phyloP scores from a whole-genome alignment of 2,329 filamentous ascomycete genomes.

The Aspergillus sojae region DNA sequence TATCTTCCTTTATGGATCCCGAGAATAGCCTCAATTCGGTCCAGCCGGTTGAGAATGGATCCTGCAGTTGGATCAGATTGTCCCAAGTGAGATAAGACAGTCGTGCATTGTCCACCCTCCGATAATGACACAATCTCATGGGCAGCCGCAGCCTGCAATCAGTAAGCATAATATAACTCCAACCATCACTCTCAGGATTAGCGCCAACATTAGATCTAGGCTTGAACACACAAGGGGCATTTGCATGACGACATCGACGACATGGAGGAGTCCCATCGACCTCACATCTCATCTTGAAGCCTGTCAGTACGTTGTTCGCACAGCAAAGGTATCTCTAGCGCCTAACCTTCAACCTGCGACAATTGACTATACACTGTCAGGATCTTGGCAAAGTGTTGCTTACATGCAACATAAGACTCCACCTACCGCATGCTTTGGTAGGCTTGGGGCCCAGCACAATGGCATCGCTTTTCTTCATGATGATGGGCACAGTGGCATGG shows the following conservation, averaged over 20 bases:
- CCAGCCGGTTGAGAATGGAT: constrained; percentile 27
- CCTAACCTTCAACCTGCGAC: constrained; percentile 32
- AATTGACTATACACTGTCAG: constrained; percentile 30
- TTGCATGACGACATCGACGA: constrained; percentile 30
- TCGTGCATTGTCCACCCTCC: constrained; percentile 14
- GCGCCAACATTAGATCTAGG: constrained; percentile 33
- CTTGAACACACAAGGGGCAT: constrained; percentile 29
- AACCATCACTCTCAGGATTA: not conserved
- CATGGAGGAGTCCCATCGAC: constrained; percentile 31
- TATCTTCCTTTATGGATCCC: constrained; percentile 22
- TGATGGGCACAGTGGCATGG: constrained; percentile 1
- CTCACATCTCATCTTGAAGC: constrained; percentile 34
- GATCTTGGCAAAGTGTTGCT: constrained; percentile 1
- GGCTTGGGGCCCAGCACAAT: constrained; percentile 30
- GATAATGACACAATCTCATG: constrained; percentile 20
- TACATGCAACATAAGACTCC: not conserved
- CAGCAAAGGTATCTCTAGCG: not conserved
- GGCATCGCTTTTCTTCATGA: constrained; percentile 24
- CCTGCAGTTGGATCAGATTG: constrained; percentile 20
- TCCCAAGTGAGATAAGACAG: constrained; percentile 6
- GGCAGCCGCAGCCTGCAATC: constrained; percentile 27
- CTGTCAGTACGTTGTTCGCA: constrained; percentile 8
- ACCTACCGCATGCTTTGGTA: constrained; percentile 36
- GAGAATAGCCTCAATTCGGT: constrained; percentile 28
- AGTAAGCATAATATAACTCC: not conserved